Evolutionary conservation across 2,329 filamentous ascomycete species (phyloP), one percentile per base, ranked within the genome.

Genomic region (Pseudocercospora cruenta): DNA sequence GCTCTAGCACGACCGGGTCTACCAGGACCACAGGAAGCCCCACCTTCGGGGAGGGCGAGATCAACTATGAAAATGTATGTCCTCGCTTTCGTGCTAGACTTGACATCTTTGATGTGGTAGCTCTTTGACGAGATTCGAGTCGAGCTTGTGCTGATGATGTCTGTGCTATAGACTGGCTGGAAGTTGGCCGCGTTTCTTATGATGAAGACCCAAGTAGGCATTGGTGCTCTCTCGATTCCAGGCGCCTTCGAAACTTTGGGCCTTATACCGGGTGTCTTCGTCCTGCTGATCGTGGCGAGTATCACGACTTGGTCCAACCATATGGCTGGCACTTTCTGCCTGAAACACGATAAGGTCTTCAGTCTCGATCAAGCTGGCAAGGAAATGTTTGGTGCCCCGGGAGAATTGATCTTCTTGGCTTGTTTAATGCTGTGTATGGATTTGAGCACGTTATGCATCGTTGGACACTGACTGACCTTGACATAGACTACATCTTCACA

Each of bases 351-450:
- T 0, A 79, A 85, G 65, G 84, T 87, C 3, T 86, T 87, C 70
- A 83, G 82, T 62, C 86, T 87, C 77, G 85, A 85, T 51, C 85
- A 87, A 67, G 85, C 84, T 0, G 85, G 85, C 14, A 76, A 76
- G 49, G 81, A 86, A 59, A 77, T 87, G 24, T 85, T 86, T 62
- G 85, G 86, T 1, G 81, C 79, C 0, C 63, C 83, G 3, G 85
- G 85, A 0, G 79, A 84, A 26, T 84, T 84, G 66, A 66, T 86
- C 14, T 78, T 87, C 51, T 79, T 51, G 22, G 49, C 47, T 26
- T 58, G 45, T n/a, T 80, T 64, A 36, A 64, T 63, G 24, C 33
- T 67, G 16, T 62, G 64, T 68, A 36, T 58, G 62, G 55, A 6
- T 21, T 22, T 4, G 16, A 54, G 16, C 31, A 21, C 28, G 66